Conservation (phyloP, 352 stramenopile genomes). For the Proteromonas lacertae region DNA sequence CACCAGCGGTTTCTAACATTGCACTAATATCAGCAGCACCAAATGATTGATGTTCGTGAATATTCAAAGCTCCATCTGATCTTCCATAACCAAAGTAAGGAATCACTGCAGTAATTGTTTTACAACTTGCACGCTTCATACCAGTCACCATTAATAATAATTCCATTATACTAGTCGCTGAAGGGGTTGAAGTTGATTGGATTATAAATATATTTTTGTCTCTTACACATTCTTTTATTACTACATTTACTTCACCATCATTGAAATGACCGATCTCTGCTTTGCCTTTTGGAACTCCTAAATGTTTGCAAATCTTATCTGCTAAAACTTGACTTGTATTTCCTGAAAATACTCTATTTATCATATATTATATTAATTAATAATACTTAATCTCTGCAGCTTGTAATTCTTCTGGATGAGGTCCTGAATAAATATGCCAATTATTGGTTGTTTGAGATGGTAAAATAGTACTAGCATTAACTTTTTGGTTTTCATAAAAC, state of each 20-base stretch:
- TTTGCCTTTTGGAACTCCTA: background rate
- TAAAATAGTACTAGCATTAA: too few species aligned
- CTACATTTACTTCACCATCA: background rate
- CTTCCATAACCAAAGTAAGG: slow-evolving; percentile 18
- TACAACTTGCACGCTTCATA: background rate
- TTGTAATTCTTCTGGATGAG: too few species aligned
- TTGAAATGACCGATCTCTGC: background rate
- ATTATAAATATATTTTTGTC: background rate
- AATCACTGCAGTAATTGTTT: background rate
- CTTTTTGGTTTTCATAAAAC: too few species aligned
- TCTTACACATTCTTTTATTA: background rate
- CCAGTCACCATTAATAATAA: background rate
- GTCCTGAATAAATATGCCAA: too few species aligned
- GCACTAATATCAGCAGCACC: slow-evolving; percentile 12
- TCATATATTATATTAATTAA: too few species aligned
- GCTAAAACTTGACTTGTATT: background rate
- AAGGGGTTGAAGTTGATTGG: background rate
- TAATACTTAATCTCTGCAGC: too few species aligned
- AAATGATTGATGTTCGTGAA: slow-evolving; percentile 41
- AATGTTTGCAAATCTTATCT: background rate
- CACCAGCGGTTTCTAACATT: background rate
- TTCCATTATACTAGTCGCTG: background rate
- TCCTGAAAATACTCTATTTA: too few species aligned
- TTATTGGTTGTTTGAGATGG: too few species aligned
- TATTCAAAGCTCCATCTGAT: slow-evolving; percentile 35